A percentile compares a stretch with the other conserved stretches of the same genome.
Conservation (phyloP, 371 early-diverging fungal genomes). For the Mortierella sp. region DNA sequence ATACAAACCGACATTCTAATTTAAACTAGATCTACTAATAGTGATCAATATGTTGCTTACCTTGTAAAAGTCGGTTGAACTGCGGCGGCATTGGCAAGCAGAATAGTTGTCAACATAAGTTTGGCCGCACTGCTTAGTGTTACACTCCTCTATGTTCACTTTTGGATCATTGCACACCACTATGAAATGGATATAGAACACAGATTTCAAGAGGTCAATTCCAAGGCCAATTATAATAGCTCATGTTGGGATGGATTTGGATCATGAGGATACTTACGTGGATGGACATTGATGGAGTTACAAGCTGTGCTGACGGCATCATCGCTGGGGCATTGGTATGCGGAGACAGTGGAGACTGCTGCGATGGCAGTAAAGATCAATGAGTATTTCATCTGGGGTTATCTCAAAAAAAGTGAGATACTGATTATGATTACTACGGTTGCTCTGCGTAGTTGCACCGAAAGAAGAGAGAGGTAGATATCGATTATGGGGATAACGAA, state of each 20-base stretch:
- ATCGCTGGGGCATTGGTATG: constrained; percentile 22
- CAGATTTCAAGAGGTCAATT: neutral
- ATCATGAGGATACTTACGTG: constrained; percentile 22
- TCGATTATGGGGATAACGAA: neutral
- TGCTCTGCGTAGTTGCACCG: neutral
- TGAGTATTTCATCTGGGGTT: constrained; percentile 14
- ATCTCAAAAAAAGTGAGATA: neutral
- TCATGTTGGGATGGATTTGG: neutral
- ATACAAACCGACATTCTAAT: too few species aligned
- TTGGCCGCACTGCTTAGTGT: constrained; percentile 42
- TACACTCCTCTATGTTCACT: constrained; percentile 20
- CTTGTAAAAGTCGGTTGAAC: constrained; percentile 23
- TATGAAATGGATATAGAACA: neutral
- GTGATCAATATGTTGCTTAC: constrained; percentile 10
- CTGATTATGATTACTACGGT: neutral
- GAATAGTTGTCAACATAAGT: constrained; percentile 39
- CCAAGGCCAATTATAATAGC: neutral
- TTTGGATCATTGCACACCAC: constrained; percentile 37
- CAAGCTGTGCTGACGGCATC: constrained; percentile 10
- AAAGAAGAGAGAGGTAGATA: neutral
- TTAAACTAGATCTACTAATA: neutral
- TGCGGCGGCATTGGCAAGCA: constrained; percentile 39
- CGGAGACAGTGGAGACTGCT: constrained; percentile 25
- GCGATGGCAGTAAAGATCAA: constrained; percentile 10
- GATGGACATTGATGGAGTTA: constrained; percentile 17